Conservation (phyloP, 75 land plant species). For the Azolla pinnata region DNA sequence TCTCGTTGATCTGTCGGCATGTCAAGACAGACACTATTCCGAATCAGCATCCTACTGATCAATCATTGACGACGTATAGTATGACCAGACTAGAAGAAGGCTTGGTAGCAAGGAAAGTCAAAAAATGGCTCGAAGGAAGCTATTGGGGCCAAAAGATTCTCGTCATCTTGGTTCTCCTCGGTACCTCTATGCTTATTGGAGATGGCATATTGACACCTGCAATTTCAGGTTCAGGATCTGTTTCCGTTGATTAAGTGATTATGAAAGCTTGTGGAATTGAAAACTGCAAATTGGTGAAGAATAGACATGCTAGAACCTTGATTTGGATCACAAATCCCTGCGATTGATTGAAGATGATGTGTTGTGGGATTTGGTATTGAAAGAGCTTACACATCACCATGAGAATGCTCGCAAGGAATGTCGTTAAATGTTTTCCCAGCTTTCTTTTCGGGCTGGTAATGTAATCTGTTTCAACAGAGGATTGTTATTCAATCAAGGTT, state of each 20-base stretch:
- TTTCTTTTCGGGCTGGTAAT: neutral
- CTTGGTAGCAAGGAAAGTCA: constrained; percentile 11
- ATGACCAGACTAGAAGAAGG: constrained; percentile 9
- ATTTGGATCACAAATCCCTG: neutral
- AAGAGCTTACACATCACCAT: neutral
- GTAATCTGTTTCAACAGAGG: neutral
- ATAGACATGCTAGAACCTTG: neutral
- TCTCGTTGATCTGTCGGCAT: constrained; percentile 47
- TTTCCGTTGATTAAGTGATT: constrained; percentile 39
- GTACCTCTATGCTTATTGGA: constrained; percentile 55
- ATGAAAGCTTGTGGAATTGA: constrained; percentile 36
- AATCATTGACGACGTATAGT: constrained; percentile 32
- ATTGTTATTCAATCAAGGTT: neutral
- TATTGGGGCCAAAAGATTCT: constrained; percentile 10
- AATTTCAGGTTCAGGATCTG: constrained; percentile 19
- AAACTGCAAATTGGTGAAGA: constrained; percentile 1
- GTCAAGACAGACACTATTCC: constrained; percentile 29
- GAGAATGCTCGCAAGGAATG: neutral
- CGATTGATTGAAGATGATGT: neutral
- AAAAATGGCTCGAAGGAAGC: constrained; percentile 24
- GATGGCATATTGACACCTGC: constrained; percentile 51
- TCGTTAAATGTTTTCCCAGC: neutral
- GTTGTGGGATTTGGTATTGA: neutral
- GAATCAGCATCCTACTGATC: constrained; percentile 39
- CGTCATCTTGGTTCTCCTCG: constrained; percentile 27